phyloP scores from a whole-genome alignment of 73 alveolate genomes.

The Paramecium sonneborni region DNA sequence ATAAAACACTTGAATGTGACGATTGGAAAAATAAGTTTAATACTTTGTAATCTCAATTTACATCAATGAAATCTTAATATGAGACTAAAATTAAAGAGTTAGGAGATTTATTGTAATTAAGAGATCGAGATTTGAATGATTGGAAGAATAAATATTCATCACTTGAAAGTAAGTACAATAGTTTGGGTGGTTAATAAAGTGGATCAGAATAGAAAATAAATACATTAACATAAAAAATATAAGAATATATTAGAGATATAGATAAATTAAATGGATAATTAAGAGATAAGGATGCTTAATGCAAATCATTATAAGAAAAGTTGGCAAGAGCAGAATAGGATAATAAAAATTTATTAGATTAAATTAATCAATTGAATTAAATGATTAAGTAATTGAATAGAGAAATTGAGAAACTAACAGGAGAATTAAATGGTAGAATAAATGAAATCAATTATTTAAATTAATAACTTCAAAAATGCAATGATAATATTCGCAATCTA shows the following conservation, averaged over 20 bases:
- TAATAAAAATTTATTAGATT: not conserved
- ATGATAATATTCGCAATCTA: not conserved
- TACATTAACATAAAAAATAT: not conserved
- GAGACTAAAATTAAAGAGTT: not conserved
- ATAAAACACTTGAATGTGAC: slow-evolving; percentile 33
- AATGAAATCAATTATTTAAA: not conserved
- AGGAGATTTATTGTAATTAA: not conserved
- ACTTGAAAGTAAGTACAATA: not conserved
- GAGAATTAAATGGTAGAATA: not conserved
- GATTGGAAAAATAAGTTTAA: slow-evolving; percentile 51
- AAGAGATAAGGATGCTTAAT: not conserved
- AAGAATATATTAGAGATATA: not conserved
- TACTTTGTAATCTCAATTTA: not conserved
- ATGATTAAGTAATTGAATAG: not conserved
- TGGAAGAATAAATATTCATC: slow-evolving; percentile 27
- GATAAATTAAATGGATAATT: slow-evolving; percentile 22
- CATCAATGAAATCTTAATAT: not conserved
- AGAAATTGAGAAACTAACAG: not conserved
- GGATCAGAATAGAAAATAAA: not conserved
- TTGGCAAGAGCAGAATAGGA: not conserved
- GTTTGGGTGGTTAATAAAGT: not conserved
- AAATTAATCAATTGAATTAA: not conserved
- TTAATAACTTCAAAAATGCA: not conserved
- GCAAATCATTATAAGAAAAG: not conserved
- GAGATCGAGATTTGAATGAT: slow-evolving; percentile 17